These are phyloP conservation scores for Geotrichum citri-aurantii DNA, from an alignment of 1,139 yeast genomes.

Conservation along the genomic window DNA sequence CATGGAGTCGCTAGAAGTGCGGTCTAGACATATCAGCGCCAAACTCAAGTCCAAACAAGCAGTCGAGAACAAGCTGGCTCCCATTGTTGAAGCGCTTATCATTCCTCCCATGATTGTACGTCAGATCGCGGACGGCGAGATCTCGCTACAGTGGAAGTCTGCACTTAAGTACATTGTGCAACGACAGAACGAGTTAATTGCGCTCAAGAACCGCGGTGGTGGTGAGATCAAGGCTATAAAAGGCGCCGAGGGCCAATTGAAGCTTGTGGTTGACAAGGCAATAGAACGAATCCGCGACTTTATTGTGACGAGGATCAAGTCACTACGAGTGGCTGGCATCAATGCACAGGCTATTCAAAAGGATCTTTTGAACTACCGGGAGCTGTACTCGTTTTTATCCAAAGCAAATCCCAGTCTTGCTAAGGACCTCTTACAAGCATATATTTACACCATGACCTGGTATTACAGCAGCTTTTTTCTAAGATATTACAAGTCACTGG, in stretches of 20 bases:
- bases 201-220: slow-evolving; percentile 15
- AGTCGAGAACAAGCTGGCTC: slow-evolving; percentile 56
- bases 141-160: slow-evolving; percentile 35
- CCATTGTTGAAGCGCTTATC: slow-evolving; percentile 64
- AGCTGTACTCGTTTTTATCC: slow-evolving; percentile 53
- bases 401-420: slow-evolving; percentile 60
- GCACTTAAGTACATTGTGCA: slow-evolving; percentile 29
- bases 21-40: slow-evolving; percentile 53
- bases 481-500: slow-evolving; percentile 70
- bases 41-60: slow-evolving; percentile 52
- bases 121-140: slow-evolving; percentile 32
- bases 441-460: slow-evolving; percentile 87
- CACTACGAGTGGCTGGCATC: slow-evolving; percentile 47
- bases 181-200: slow-evolving; percentile 22
- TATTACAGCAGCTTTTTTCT: slow-evolving; percentile 76
- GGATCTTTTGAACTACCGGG: slow-evolving; percentile 54
- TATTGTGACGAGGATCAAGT: slow-evolving; percentile 57
- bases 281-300: slow-evolving; percentile 72
- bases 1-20: slow-evolving; percentile 50
- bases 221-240: slow-evolving; percentile 23
- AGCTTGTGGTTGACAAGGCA: slow-evolving; percentile 46
- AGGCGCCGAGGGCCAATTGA: slow-evolving; percentile 39
- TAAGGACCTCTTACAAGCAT: slow-evolving; percentile 70
- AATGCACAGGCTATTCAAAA: slow-evolving; percentile 72
- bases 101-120: slow-evolving; percentile 55